phyloP scores from a whole-genome alignment of 495 filamentous ascomycete species.

The Xylaria curta region DNA sequence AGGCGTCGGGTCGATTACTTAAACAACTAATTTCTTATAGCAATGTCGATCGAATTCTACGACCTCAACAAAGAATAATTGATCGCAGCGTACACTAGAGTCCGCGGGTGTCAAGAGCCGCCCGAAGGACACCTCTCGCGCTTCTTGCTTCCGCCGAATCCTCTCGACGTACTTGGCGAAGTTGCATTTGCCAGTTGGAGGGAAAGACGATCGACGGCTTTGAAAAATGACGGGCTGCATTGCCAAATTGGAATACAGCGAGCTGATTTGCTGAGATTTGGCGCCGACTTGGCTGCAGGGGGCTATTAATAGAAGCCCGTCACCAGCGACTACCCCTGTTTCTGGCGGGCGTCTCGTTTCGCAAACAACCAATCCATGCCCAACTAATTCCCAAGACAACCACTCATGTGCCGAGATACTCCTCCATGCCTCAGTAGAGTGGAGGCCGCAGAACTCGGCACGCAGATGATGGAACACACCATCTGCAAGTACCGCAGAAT shows the following conservation, averaged over 20 bases:
- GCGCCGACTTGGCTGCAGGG: conserved; percentile 41
- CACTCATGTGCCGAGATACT: conserved; percentile 32
- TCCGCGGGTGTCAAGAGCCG: conserved; percentile 20
- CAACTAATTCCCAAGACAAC: conserved; percentile 28
- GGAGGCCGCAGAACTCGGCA: conserved; percentile 27
- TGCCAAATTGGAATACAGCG: conserved; percentile 37
- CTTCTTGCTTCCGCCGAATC: conserved; percentile 22
- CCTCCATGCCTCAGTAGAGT: conserved; percentile 26
- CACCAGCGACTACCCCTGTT: conserved; percentile 34
- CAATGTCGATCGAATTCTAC: background rate
- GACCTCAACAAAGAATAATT: background rate
- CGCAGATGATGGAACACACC: conserved; percentile 29
- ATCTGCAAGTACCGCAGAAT: conserved; percentile 27
- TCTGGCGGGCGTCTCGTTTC: conserved; percentile 39
- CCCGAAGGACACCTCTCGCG: conserved; percentile 21
- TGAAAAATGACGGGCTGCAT: conserved; percentile 40
- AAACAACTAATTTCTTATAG: background rate
- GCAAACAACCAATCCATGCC: conserved; percentile 38
- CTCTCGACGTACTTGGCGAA: conserved; percentile 22
- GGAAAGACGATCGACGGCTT: conserved; percentile 33
- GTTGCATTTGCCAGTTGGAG: conserved; percentile 31
- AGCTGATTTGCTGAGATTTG: conserved; percentile 38
- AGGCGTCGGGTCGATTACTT: background rate
- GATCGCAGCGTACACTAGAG: background rate
- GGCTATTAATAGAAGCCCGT: conserved; percentile 42